phyloP scores from a whole-genome alignment of 2,329 filamentous ascomycete species.

The Plenodomus biglobosus region DNA sequence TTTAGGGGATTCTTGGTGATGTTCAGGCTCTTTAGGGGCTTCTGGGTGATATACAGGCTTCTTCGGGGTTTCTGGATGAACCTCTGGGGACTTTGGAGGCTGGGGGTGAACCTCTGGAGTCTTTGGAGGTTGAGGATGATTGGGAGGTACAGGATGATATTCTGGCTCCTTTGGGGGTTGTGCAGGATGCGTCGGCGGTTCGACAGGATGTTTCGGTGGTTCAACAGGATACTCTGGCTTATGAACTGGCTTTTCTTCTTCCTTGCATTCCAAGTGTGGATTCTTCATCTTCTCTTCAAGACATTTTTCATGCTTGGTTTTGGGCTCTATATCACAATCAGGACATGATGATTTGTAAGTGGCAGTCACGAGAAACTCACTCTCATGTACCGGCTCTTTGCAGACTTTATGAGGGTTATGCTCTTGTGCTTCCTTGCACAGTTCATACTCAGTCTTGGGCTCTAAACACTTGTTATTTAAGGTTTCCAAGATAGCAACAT shows the following conservation, averaged over 20 bases:
- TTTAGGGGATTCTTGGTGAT: not conserved
- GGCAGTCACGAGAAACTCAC: too few species aligned
- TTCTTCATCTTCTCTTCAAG: not conserved
- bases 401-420: conserved; percentile 2
- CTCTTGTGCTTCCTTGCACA: not conserved
- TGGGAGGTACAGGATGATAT: too few species aligned
- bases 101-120: not conserved
- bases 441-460: too few species aligned
- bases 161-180: not conserved
- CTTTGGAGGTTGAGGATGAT: too few species aligned
- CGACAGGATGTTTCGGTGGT: too few species aligned
- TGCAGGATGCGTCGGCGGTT: too few species aligned
- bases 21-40: not conserved
- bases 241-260: not conserved
- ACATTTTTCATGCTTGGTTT: not conserved
- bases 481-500: too few species aligned
- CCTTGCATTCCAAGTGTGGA: not conserved
- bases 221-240: not conserved
- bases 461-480: too few species aligned
- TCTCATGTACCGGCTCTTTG: not conserved
- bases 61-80: too few species aligned
- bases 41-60: not conserved
- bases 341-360: too few species aligned
- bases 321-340: too few species aligned
- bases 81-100: too few species aligned